phyloP scores from a whole-genome alignment of 257 asterid species.

The Petrea volubilis region DNA sequence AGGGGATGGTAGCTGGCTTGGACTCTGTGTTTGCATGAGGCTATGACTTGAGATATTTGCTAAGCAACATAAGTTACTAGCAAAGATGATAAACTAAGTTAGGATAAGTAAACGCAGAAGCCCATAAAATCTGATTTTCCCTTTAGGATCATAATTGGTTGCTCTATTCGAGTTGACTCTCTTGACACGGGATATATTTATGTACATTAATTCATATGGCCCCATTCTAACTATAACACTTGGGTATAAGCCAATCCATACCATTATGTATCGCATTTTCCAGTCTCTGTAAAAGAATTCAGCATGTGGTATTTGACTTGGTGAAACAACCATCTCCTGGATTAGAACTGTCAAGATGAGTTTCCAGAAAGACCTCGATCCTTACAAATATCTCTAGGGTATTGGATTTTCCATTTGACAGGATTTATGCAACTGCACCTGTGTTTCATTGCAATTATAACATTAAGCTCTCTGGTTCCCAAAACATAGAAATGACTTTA shows the following conservation, averaged over 20 bases:
- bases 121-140: neutral
- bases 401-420: neutral
- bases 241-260: too few relatives aligned
- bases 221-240: neutral
- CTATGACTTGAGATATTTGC: neutral
- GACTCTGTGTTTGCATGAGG: neutral
- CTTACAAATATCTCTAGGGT: neutral
- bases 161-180: neutral
- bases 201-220: neutral
- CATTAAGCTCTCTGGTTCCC: neutral
- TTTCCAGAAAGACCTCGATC: neutral
- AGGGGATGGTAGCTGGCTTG: neutral
- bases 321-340: neutral
- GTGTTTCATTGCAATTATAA: neutral
- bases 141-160: neutral
- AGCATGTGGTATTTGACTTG: neutral
- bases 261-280: neutral
- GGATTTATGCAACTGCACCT: neutral
- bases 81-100: neutral
- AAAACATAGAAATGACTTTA: neutral
- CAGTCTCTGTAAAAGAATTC: neutral
- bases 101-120: neutral
- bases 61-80: neutral
- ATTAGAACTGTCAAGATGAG: neutral
- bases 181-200: neutral